Evolutionary conservation across 352 stramenopile species (phyloP).

Genomic region (Phytopythium delawarense): DNA sequence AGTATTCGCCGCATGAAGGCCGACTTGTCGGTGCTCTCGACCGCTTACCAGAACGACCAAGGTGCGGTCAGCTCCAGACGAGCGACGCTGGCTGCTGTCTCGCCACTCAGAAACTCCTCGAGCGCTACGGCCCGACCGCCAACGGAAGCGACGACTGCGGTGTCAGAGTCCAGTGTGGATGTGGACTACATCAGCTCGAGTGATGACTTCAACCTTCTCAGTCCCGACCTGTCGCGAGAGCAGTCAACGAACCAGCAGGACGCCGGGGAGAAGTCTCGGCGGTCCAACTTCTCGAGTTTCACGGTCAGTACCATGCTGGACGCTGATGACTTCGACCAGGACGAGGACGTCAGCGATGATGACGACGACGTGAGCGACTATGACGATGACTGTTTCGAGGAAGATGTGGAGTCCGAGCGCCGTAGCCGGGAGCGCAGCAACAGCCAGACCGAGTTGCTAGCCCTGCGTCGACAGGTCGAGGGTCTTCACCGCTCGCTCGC

Average conservation of each 20-base stretch:
- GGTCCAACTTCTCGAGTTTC: conserved; percentile 37
- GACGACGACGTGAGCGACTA: conserved; percentile 14
- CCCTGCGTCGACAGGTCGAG: conserved; percentile 46
- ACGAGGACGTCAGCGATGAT: conserved; percentile 1
- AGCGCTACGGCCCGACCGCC: background rate
- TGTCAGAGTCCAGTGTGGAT: conserved; percentile 15
- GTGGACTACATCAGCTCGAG: conserved; percentile 50
- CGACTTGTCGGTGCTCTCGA: conserved; percentile 34
- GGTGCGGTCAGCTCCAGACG: background rate
- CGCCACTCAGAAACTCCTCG: too few species aligned
- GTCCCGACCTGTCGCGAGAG: conserved; percentile 25
- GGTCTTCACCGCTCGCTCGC: conserved; percentile 43
- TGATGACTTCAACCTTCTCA: conserved; percentile 56
- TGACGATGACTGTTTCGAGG: conserved; percentile 5
- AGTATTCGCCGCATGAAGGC: conserved; percentile 53
- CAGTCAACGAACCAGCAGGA: conserved; percentile 30
- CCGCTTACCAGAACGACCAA: conserved; percentile 1
- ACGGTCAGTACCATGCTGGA: conserved; percentile 29
- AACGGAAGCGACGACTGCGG: background rate
- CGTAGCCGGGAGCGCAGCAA: conserved; percentile 13
- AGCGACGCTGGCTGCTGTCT: background rate
- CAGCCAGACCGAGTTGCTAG: conserved; percentile 35
- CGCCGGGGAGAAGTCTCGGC: conserved; percentile 34
- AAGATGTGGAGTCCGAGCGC: conserved; percentile 7
- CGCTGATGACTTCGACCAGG: conserved; percentile 18